Percentiles rank a stretch among this genome's conserved stretches.
Conservation (phyloP, 2,329 filamentous ascomycete genomes). For the Ampelomyces quisqualis region DNA sequence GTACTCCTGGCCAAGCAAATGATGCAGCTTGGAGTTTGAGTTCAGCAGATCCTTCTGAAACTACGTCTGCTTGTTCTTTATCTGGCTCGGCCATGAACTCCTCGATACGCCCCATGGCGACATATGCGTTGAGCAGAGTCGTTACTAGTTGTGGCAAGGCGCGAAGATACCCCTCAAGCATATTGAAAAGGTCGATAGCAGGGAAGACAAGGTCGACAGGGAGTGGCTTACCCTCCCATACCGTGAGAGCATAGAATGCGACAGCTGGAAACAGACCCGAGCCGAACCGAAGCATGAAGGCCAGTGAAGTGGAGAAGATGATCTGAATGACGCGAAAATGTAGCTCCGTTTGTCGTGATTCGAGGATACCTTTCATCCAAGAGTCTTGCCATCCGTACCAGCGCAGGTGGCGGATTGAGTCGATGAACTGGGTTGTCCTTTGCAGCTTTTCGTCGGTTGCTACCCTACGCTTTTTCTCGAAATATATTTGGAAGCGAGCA, state of each 20-base stretch:
- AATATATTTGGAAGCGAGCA: conserved; percentile 64
- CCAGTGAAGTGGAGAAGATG: conserved; percentile 63
- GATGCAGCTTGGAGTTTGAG: conserved; percentile 63
- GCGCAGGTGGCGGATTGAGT: conserved; percentile 75
- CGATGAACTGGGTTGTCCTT: conserved; percentile 80
- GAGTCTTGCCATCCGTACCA: conserved; percentile 82
- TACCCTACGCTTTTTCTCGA: conserved; percentile 68
- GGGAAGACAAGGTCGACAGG: conserved; percentile 84
- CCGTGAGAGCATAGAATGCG: conserved; percentile 79
- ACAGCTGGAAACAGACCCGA: conserved; percentile 76
- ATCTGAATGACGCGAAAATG: conserved; percentile 64
- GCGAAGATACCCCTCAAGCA: conserved; percentile 71
- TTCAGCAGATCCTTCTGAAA: conserved; percentile 38
- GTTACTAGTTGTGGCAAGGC: conserved; percentile 76
- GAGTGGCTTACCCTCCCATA: conserved; percentile 65
- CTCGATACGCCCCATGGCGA: conserved; percentile 79
- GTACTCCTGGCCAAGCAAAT: conserved; percentile 76
- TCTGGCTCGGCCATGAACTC: conserved; percentile 85
- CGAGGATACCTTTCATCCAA: conserved; percentile 70
- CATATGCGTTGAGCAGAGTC: conserved; percentile 75
- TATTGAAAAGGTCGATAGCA: conserved; percentile 74
- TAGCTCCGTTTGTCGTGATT: conserved; percentile 67
- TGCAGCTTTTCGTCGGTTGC: conserved; percentile 79
- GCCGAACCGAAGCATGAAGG: conserved; percentile 68
- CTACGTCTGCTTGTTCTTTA: conserved; percentile 57